Conservation (phyloP, 2,329 filamentous ascomycete species). For the Lecanicillium sp. region DNA sequence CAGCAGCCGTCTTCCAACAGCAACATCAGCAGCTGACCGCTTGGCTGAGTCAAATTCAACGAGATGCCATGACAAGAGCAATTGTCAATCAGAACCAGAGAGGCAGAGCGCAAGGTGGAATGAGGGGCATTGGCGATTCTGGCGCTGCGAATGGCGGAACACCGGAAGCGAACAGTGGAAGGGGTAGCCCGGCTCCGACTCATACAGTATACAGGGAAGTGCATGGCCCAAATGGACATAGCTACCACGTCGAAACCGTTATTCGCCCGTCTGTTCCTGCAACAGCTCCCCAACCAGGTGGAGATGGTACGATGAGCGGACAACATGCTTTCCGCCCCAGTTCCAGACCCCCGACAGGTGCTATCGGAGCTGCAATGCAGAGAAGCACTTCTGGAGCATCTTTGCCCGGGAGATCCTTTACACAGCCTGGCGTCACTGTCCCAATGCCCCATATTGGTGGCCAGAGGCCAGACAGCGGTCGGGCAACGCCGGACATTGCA, state of each 20-base stretch:
- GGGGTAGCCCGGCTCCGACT: slow-evolving; percentile 23
- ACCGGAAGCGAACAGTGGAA: slow-evolving; percentile 13
- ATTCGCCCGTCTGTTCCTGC: slow-evolving; percentile 14
- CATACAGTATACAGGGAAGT: slow-evolving; percentile 25
- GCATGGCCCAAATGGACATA: slow-evolving; percentile 24
- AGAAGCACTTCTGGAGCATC: slow-evolving; percentile 41
- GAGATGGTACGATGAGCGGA: slow-evolving; percentile 30
- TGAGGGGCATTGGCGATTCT: slow-evolving; percentile 32
- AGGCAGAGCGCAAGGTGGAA: slow-evolving; percentile 29
- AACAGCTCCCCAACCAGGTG: slow-evolving; percentile 14
- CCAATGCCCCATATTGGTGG: slow-evolving; percentile 24
- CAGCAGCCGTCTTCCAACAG: slow-evolving; percentile 15
- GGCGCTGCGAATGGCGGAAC: slow-evolving; percentile 11
- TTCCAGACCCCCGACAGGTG: slow-evolving; percentile 21
- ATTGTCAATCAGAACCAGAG: slow-evolving; percentile 36
- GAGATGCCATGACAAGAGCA: slow-evolving; percentile 34
- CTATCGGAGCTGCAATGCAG: slow-evolving; percentile 44
- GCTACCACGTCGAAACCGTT: slow-evolving; percentile 27
- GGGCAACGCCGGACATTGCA: slow-evolving; percentile 37
- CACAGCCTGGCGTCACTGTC: slow-evolving; percentile 34
- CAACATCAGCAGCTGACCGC: slow-evolving; percentile 35
- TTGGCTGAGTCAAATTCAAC: slow-evolving; percentile 39
- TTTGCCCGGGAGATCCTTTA: slow-evolving; percentile 24
- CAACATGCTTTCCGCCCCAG: too few species aligned
- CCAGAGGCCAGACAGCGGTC: slow-evolving; percentile 35